A percentile compares a stretch with the other conserved stretches of the same genome.
phyloP scores from a whole-genome alignment of 2,329 filamentous ascomycete genomes.

The Xylaria sp. region DNA sequence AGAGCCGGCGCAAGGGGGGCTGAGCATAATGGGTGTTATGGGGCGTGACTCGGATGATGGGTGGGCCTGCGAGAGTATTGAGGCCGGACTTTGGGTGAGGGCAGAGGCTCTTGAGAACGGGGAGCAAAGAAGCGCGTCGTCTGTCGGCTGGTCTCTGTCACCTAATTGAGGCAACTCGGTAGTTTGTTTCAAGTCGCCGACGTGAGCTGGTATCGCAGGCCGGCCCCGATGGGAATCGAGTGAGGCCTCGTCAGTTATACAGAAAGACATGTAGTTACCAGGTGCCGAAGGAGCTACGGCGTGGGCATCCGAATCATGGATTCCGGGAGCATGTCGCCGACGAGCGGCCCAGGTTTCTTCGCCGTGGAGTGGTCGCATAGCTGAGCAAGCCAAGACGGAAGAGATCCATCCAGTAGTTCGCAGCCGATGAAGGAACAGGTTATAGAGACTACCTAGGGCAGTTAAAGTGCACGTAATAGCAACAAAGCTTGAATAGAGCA shows the following conservation, averaged over 20 bases:
- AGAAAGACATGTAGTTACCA: constrained; percentile 57
- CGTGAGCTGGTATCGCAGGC: constrained; percentile 36
- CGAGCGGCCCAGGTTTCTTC: constrained; percentile 49
- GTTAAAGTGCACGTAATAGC: background rate
- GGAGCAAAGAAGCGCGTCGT: constrained; percentile 34
- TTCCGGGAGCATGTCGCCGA: constrained; percentile 48
- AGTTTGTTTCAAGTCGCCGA: constrained; percentile 43
- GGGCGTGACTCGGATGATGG: constrained; percentile 48
- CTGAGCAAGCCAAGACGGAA: constrained; percentile 25
- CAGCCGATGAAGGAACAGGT: background rate
- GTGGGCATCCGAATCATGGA: constrained; percentile 38
- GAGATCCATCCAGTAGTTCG: constrained; percentile 9
- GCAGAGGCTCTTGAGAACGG: constrained; percentile 40
- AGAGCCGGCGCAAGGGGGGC: constrained; percentile 48
- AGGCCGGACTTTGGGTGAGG: constrained; percentile 42
- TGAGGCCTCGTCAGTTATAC: constrained; percentile 56
- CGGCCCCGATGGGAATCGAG: constrained; percentile 49
- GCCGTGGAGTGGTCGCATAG: constrained; percentile 54
- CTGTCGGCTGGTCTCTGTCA: constrained; percentile 31
- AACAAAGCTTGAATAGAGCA: background rate
- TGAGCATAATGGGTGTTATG: constrained; percentile 52
- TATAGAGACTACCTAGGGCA: background rate
- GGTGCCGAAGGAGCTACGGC: constrained; percentile 40
- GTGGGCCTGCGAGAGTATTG: constrained; percentile 39
- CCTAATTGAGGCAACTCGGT: constrained; percentile 28